Evolutionary conservation across 192 early-diverging fungal species (phyloP).

Genomic region (Obelidium mucronatum): DNA sequence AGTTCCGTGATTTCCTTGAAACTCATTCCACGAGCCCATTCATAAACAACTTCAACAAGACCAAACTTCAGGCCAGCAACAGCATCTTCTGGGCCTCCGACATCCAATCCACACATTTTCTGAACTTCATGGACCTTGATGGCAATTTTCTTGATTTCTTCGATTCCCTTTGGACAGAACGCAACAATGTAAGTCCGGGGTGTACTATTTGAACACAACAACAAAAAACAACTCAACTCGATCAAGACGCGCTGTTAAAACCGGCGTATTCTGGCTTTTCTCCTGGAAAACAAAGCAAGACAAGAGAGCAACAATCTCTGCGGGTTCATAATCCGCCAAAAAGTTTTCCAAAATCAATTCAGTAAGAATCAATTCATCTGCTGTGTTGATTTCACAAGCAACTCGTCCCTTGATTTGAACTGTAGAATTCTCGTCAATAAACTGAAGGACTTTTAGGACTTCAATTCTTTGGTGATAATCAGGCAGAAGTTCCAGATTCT

Average conservation of each 20-base stretch:
- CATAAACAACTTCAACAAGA: conserved; percentile 95
- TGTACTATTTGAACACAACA: conserved; percentile 25
- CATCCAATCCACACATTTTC: conserved; percentile 68
- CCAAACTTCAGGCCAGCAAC: conserved; percentile 74
- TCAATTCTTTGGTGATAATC: conserved; percentile 90
- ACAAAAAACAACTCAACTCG: conserved; percentile 33
- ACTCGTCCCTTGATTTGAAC: conserved; percentile 96
- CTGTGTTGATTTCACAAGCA: conserved; percentile 97
- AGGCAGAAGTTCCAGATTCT: conserved; percentile 91
- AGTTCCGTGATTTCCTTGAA: conserved; percentile 92
- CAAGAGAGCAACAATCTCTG: conserved; percentile 91
- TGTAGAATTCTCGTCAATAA: conserved; percentile 82
- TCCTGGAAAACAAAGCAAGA: conserved; percentile 97
- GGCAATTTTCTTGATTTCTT: conserved; percentile 75
- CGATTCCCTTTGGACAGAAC: conserved; percentile 49
- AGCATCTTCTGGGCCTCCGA: conserved; percentile 47
- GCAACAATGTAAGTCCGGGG: neutral
- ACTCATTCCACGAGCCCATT: conserved; percentile 93
- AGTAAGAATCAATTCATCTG: conserved; percentile 92
- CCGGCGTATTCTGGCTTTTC: conserved; percentile 71
- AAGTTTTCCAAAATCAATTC: conserved; percentile 96
- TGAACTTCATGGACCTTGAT: conserved; percentile 77
- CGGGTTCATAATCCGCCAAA: conserved; percentile 85
- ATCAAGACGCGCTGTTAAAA: conserved; percentile 71
- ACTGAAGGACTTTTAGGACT: conserved; percentile 82